Evolutionary conservation across 768 basidiomycete species (phyloP), one percentile per base, ranked within the genome.

Genomic region (Tylopilus subfusipes): DNA sequence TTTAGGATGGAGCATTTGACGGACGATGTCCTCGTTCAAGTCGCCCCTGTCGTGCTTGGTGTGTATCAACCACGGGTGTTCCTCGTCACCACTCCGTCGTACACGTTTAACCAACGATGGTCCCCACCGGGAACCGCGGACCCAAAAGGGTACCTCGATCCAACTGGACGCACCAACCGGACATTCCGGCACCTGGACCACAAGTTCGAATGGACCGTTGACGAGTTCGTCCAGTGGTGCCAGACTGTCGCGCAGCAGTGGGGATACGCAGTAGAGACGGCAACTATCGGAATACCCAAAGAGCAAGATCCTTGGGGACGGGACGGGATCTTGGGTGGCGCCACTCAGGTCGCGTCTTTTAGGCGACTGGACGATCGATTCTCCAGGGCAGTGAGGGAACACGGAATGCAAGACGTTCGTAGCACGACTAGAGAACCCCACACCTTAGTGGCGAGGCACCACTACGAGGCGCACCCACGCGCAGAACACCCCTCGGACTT

Each of bases 161-260:
- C 93, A 3, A 93, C 91, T 0, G 74, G 77, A 14, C 81, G 88
- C 18, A 93, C 90, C 0, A 65, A 78, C 44, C 81, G 92, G 1
- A 69, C 88, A 27, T 94, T 93, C 73, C 78, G 93, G 21, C 90
- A 95, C 64, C 54, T 70, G 22, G 93, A 94, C 59, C 93, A 96
- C 69, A 88, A 93, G 61, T 92, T 94, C 57, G 93, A 96, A 68
- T 95, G 89, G 88, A 93, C 90, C 0, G 65, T 71, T 0, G 81
- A 82, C 3, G 93, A 95, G 63, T 96, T 92, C 64, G 62, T 65
- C 19, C 60, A 58, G 16, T 89, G 86, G 82, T 92, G 90, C 63
- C 57, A 69, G 12, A 64, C 62, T 0, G 73, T 72, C 2, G 89
- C 86, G 0, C 64, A 63, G 5, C 76, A 81, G 45, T 93, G 88